These are phyloP conservation scores for Tolypocladium tropicale DNA, from an alignment of 2,329 filamentous ascomycete species.

Conservation along the genomic window DNA sequence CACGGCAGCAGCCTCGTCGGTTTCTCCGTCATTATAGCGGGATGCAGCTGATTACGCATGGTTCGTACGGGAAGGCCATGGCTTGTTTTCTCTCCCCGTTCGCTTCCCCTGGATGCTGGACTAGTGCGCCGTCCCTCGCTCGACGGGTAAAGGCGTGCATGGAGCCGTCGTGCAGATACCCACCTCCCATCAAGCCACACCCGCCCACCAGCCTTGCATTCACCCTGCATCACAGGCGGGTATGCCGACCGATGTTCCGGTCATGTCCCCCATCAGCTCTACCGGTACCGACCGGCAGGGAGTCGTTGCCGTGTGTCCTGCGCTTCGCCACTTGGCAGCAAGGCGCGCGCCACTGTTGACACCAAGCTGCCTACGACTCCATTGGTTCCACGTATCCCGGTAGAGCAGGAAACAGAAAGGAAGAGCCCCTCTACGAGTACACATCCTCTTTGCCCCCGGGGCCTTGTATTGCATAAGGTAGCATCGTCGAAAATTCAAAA, in stretches of 20 bases:
- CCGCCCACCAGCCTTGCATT: neutral
- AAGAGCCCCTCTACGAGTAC: neutral
- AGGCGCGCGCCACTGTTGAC: neutral
- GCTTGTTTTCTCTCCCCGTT: neutral
- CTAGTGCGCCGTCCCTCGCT: neutral
- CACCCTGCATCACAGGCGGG: neutral
- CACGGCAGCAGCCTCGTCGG: no score
- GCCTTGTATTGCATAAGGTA: neutral
- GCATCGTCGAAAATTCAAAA: neutral
- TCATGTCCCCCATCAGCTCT: neutral
- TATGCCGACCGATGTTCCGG: neutral
- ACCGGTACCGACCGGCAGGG: neutral
- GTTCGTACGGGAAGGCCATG: no score
- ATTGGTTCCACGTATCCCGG: slow-evolving; percentile 6
- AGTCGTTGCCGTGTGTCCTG: neutral
- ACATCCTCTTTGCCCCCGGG: neutral
- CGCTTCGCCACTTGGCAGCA: neutral
- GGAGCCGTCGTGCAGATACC: neutral
- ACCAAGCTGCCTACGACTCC: slow-evolving; percentile 2
- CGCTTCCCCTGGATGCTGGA: neutral
- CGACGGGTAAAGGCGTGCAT: neutral
- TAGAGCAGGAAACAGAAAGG: neutral
- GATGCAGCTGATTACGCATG: no score
- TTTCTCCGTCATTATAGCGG: no score
- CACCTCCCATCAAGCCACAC: neutral